Percentiles rank a stretch among this genome's conserved stretches.
These are phyloP conservation scores for Willaertia magna DNA, from an alignment of 208 protist species.

Conservation along the genomic window DNA sequence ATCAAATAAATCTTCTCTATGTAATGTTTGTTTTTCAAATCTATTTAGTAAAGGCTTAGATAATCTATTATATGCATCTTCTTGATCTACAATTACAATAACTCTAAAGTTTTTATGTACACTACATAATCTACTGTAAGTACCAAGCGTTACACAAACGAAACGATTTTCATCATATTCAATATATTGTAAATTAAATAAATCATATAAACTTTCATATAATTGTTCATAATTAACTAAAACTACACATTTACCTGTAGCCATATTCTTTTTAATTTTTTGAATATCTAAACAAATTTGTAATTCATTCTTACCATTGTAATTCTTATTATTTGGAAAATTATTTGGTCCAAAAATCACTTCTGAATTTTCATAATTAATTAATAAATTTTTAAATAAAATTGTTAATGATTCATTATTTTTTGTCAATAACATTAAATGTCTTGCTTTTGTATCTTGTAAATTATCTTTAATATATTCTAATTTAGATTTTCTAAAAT, in stretches of 20 bases:
- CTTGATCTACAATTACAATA: constrained; percentile 19
- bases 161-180: constrained; percentile 3
- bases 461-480: constrained; percentile 18
- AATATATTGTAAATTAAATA: constrained; percentile 48
- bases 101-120: constrained; percentile 21
- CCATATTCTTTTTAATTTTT: constrained; percentile 37
- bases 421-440: constrained; percentile 27
- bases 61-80: constrained; percentile 14
- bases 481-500: neutral
- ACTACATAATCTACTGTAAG: neutral
- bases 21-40: constrained; percentile 8
- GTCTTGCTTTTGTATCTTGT: constrained; percentile 12
- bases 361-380: neutral
- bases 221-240: constrained; percentile 37
- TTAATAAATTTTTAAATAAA: constrained; percentile 6
- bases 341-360: constrained; percentile 17
- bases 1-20: neutral
- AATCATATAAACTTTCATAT: constrained; percentile 53
- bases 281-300: constrained; percentile 13
- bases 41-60: constrained; percentile 14
- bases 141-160: constrained; percentile 12
- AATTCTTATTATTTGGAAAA: constrained; percentile 8
- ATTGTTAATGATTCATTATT: constrained; percentile 16
- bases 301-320: constrained; percentile 5
- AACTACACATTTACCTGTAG: constrained; percentile 24